A percentile compares a stretch with the other conserved stretches of the same genome.
phyloP scores from a whole-genome alignment of 148 eudicot species.

The Rhododendron vialii region DNA sequence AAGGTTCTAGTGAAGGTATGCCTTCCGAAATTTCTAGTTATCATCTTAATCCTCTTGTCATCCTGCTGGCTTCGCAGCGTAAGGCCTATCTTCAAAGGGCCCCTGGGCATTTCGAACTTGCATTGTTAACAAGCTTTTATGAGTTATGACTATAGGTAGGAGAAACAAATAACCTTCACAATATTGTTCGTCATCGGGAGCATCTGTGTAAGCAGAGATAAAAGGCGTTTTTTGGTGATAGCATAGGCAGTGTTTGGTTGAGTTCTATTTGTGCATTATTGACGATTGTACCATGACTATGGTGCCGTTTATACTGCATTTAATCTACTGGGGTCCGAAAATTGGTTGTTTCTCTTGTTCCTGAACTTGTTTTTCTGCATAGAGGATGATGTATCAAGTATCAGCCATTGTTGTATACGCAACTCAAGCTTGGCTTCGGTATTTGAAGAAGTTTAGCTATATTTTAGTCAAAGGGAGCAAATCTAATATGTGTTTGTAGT shows the following conservation, averaged over 20 bases:
- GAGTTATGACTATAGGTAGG: background rate
- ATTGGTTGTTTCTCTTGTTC: background rate
- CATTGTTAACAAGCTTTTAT: background rate
- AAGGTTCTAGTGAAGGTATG: conserved; percentile 49
- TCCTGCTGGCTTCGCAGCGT: background rate
- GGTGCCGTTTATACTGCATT: background rate
- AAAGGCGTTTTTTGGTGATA: background rate
- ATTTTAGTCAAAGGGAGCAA: background rate
- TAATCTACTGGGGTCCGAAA: background rate
- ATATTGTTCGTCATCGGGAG: background rate
- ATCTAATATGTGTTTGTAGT: background rate
- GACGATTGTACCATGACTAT: background rate
- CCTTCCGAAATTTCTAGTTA: background rate
- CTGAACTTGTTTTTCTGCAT: background rate
- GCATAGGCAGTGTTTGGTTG: background rate
- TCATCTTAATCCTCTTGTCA: background rate
- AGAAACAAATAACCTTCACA: background rate
- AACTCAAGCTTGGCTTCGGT: background rate
- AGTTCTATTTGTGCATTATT: background rate
- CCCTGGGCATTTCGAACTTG: background rate
- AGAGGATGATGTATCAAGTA: background rate
- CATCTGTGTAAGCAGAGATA: background rate
- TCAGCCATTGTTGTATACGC: background rate
- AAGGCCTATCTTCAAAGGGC: background rate
- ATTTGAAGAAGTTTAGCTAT: background rate